Conservation (phyloP, 1,139 yeast genomes). For the Ashbya aceris region DNA sequence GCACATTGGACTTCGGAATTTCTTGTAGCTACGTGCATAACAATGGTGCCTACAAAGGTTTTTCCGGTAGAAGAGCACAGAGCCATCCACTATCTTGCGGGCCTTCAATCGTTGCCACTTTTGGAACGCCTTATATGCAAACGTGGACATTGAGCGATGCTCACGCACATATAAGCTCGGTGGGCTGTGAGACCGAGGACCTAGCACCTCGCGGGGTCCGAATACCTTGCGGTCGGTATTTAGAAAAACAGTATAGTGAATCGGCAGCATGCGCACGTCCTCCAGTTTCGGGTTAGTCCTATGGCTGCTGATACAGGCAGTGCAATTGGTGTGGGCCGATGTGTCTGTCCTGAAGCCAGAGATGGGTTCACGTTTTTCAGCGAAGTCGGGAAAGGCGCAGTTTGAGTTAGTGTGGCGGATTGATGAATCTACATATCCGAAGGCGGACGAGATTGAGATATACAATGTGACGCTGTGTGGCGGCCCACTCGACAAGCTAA, state of each 20-base stretch:
- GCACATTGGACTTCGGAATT: no score
- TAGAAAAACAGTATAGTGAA: neutral
- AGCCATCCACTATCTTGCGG: no score
- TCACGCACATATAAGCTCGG: no score
- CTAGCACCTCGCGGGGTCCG: neutral
- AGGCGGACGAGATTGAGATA: slow-evolving; percentile 35
- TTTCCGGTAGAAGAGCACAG: no score
- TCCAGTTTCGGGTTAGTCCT: neutral
- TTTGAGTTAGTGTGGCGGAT: slow-evolving; percentile 49
- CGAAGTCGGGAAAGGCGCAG: slow-evolving; percentile 35
- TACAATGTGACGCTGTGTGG: slow-evolving; percentile 54
- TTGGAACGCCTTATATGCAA: no score
- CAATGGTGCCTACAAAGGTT: no score
- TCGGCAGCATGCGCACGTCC: neutral
- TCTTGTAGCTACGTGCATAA: no score
- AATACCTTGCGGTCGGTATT: neutral
- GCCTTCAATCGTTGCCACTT: no score
- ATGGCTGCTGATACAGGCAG: neutral
- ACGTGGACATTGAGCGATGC: no score
- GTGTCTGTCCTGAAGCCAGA: slow-evolving; percentile 47
- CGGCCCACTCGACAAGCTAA: slow-evolving; percentile 41
- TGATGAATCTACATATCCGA: slow-evolving; percentile 44
- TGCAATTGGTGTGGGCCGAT: slow-evolving; percentile 32
- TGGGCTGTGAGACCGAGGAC: no score
- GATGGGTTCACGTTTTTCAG: slow-evolving; percentile 42